Evolutionary conservation across 345 rosid genomes (phyloP), one percentile per base, ranked within the genome.

Genomic region (Eutrema yunnanense): DNA sequence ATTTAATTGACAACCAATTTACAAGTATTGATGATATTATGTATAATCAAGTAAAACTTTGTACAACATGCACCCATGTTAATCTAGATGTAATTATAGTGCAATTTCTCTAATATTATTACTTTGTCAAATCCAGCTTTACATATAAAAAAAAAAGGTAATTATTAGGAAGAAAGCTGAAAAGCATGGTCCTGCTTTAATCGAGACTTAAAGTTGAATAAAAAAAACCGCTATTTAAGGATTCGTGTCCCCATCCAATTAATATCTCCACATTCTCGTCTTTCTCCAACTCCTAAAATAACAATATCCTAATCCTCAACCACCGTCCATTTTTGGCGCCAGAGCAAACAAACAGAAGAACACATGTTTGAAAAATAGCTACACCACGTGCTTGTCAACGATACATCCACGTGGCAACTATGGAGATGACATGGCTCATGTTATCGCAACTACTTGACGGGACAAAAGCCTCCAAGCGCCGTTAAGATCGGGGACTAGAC

Each of bases 241-340:
- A 75, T 67, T 67, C n/a, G 56, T 74, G 73, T 74, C 65, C 16
- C 56, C 78, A 74, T 74, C 73, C 79, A 75, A 62, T 69, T 75
- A 75, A 75, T 75, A 59, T 74, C 62, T 67, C 78, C 73, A 67
- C 78, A 67, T 74, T 67, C 73, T 67, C 69, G 53, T 67, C 78
- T 42, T 65, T 37, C 57, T 64, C 77, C 63, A 57, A 55, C 29
- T 48, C 58, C 5, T 32, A 62, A 72, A 52, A 5, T 60, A 59
- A 50, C 62, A 74, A 33, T 67, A 74, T 60, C 62, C 72, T 65
- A 46, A 9, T 49, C 41, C 8, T 19, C 26, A 43, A 34, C 16
- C 56, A 67, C 69, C 73, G 78, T 75, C 78, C 78, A 75, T 60
- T 61, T 68, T 53, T 51, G 73, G 78, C 73, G 67, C 67, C 61